Evolutionary conservation across 345 rosid genomes (phyloP), one percentile per base, ranked within the genome.

Genomic region (Salix purpurea): DNA sequence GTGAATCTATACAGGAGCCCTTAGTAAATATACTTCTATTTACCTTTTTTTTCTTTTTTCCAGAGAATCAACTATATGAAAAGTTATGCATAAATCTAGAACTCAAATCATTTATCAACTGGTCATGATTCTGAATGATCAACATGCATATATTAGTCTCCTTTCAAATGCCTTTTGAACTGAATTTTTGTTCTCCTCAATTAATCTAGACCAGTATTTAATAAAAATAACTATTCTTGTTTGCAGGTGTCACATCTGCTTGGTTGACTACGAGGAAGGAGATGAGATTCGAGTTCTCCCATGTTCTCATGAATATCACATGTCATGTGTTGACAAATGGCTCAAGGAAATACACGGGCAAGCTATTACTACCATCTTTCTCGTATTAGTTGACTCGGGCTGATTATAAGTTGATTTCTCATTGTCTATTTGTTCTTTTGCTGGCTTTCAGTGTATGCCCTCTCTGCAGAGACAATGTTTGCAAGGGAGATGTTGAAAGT

Each of bases 291-390:
- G 82, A 74, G 82, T 70, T 48, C 82, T 79, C 30, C 82, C 78
- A 69, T 79, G 82, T 74, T 79, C 74, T 68, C 82, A 79, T 34
- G 78, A 79, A 26, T 79, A 74, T 69, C 82, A 79, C 15, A 74
- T 79, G 82, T 32, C 60, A 56, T 79, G 82, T 37, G 68, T 79
- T 11, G 82, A 79, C 52, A 74, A 79, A 62, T 79, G 82, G 82
- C 82, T 79, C 32, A 79, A 79, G 65, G 82, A 79, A 69, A 24
- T 74, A 23, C 77, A 79, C 7, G 73, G 82, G 82, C 74, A 74
- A 74, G 19, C 42, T 34, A 16, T 40, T 32, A 44, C 34, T 65
- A 5, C 24, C 36, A 5, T 6, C 58, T 13, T 30, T 56, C 24
- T 19, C 58, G 42, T 60, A 58, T 32, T 11, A 30, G 54, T 6